Conservation (phyloP, 176 grass and related monocot species). For the Triticum turgidum region DNA sequence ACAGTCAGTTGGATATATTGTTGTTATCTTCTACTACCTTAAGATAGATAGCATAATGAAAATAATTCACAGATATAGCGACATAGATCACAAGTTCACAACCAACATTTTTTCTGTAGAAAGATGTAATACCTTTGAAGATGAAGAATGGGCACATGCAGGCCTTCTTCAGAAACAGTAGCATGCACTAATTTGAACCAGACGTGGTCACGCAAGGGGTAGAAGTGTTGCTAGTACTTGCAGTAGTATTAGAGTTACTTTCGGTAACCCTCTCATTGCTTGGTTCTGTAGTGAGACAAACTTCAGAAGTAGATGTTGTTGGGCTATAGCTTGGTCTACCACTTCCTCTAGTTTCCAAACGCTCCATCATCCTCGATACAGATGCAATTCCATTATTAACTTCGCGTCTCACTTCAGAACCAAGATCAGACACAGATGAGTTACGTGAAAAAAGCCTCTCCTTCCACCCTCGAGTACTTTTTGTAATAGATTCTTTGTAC, state of each 20-base stretch:
- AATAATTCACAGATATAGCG: neutral
- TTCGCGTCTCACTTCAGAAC: conserved; percentile 94
- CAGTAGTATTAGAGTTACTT: conserved; percentile 32
- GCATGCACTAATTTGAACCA: conserved; percentile 40
- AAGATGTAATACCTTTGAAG: conserved; percentile 38
- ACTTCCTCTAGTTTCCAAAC: conserved; percentile 77
- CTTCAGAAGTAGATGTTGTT: conserved; percentile 48
- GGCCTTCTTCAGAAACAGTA: conserved; percentile 36
- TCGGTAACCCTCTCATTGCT: conserved; percentile 39
- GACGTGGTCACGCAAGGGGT: conserved; percentile 47
- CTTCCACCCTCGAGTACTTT: conserved; percentile 93
- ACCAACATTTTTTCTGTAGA: neutral
- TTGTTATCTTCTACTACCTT: neutral
- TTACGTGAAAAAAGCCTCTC: conserved; percentile 83
- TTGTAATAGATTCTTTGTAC: conserved; percentile 95
- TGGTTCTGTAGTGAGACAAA: neutral
- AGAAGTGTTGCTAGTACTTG: conserved; percentile 31
- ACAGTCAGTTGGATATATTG: neutral
- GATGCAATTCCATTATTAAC: conserved; percentile 88
- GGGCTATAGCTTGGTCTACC: conserved; percentile 34
- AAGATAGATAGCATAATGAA: neutral
- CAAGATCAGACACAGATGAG: conserved; percentile 70
- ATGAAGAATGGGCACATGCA: conserved; percentile 35
- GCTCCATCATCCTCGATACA: conserved; percentile 93
- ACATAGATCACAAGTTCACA: neutral